Evolutionary conservation across 1,284 basidiomycete genomes (phyloP), one percentile per base, ranked within the genome.

Genomic region (Schizophyllum amplum): DNA sequence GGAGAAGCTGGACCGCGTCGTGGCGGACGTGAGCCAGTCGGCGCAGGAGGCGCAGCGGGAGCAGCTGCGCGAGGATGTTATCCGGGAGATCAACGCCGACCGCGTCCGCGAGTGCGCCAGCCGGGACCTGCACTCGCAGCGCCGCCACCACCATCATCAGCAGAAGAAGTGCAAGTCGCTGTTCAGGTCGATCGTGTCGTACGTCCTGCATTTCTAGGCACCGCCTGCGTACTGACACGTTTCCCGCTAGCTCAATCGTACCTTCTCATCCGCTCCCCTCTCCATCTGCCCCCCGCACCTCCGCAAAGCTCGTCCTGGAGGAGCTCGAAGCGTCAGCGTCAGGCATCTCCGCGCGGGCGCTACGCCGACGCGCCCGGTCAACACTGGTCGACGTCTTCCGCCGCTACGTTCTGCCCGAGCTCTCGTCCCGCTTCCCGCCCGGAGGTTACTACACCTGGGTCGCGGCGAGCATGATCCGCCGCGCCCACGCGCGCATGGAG

Each of bases 311-410:
- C 60, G 57, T 51, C 62, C 57, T 20, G 67, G 65, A 33, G 67
- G 65, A 55, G 60, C 65, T 53, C 64, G 63, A 47, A 56, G 53
- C 56, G 47, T 47, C 60, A n/a, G 54, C 65, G 56, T 71, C 54
- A 60, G 68, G 55, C 48, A 67, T 69, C n/a, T 64, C 65, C 11
- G 64, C 75, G n/a, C 71, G 73, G 22, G 64, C 66, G 42, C 78
- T 90, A 57, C 82, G 89, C 25, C 75, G 80, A 53, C 79, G 81
- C 57, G 90, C 90, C 2, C 85, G 90, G 27, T 86, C 89, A 7
- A 72, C 80, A 2, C 78, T 94, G 11, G 80, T 92, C 15, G 89
- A 94, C 65, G 78, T 83, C 3, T 92, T 86, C 67, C 79, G 90
- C 20, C 78, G 78, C 21, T 80, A 84, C 66, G 81, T 92, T 24